Percentiles rank a stretch among this genome's conserved stretches.
These are phyloP conservation scores for Metarhizium album DNA, from an alignment of 2,329 filamentous ascomycete species.

Conservation along the genomic window DNA sequence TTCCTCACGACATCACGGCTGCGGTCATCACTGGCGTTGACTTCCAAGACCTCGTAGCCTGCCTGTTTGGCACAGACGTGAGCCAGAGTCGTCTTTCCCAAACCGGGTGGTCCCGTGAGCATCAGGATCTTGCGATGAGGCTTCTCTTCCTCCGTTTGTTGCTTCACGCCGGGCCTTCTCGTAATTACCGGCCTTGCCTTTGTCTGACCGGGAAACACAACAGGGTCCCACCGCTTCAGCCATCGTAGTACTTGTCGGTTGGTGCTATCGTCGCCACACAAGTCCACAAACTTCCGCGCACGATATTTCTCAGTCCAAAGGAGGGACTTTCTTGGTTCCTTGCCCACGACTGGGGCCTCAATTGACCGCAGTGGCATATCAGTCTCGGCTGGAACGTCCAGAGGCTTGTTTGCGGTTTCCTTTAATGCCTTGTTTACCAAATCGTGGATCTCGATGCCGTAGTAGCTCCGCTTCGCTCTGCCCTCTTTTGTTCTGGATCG, in stretches of 20 bases:
- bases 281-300: conserved; percentile 79
- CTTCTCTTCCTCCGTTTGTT: conserved; percentile 54
- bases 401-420: conserved; percentile 35
- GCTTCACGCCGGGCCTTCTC: conserved; percentile 31
- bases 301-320: conserved; percentile 98
- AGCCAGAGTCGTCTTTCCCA: conserved; percentile 92
- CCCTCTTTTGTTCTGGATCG: conserved; percentile 57
- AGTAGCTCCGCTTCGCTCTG: conserved; percentile 66
- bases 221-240: conserved; percentile 87
- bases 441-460: conserved; percentile 83
- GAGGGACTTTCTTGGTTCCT: conserved; percentile 40
- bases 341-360: conserved; percentile 23
- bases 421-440: conserved; percentile 62
- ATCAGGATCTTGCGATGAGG: conserved; percentile 80
- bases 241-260: conserved; percentile 84
- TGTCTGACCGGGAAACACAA: conserved; percentile 74
- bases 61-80: conserved; percentile 94
- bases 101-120: conserved; percentile 79
- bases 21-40: conserved; percentile 94
- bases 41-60: conserved; percentile 92
- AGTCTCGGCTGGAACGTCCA: conserved; percentile 14
- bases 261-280: conserved; percentile 89
- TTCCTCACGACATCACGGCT: conserved; percentile 84
- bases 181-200: conserved; percentile 42
- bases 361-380: conserved; percentile 31